Percentiles rank a stretch among this genome's conserved stretches.
These are phyloP conservation scores for Vaccinium darrowii DNA, from an alignment of 148 eudicot species.

Conservation along the genomic window DNA sequence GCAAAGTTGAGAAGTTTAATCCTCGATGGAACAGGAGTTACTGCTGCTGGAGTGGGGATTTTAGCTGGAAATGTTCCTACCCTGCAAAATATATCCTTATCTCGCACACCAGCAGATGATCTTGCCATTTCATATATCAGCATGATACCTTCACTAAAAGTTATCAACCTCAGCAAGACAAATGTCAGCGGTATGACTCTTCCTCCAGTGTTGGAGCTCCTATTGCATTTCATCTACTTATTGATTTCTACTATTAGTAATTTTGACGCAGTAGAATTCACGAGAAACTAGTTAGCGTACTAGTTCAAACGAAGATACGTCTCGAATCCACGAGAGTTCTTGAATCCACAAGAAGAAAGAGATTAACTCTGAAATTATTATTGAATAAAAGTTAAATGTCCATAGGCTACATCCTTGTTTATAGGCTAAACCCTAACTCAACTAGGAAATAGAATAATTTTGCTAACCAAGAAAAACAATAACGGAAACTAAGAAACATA, in stretches of 20 bases:
- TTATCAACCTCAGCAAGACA: conserved; percentile 65
- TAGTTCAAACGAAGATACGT: too few species aligned
- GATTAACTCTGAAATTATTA: too few species aligned
- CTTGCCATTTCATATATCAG: conserved; percentile 55
- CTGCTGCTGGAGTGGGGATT: conserved; percentile 58
- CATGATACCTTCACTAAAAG: conserved; percentile 69
- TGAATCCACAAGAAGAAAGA: too few species aligned
- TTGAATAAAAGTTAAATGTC: too few species aligned
- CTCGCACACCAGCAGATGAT: conserved; percentile 59
- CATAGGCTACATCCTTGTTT: too few species aligned
- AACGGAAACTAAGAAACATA: too few species aligned
- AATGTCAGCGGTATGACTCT: conserved; percentile 55
- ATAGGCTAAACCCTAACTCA: too few species aligned
- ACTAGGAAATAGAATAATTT: too few species aligned
- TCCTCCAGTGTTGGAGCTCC: background rate
- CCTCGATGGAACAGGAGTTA: conserved; percentile 67
- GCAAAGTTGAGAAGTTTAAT: conserved; percentile 58
- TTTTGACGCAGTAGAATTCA: too few species aligned
- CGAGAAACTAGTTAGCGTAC: too few species aligned
- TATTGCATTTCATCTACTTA: background rate
- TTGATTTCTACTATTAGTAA: background rate
- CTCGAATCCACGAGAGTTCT: too few species aligned
- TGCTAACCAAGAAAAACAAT: too few species aligned
- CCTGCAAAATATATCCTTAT: conserved; percentile 59
- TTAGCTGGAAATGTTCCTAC: conserved; percentile 79